phyloP scores from a whole-genome alignment of 2,329 filamentous ascomycete genomes.

The Cercospora canescens region DNA sequence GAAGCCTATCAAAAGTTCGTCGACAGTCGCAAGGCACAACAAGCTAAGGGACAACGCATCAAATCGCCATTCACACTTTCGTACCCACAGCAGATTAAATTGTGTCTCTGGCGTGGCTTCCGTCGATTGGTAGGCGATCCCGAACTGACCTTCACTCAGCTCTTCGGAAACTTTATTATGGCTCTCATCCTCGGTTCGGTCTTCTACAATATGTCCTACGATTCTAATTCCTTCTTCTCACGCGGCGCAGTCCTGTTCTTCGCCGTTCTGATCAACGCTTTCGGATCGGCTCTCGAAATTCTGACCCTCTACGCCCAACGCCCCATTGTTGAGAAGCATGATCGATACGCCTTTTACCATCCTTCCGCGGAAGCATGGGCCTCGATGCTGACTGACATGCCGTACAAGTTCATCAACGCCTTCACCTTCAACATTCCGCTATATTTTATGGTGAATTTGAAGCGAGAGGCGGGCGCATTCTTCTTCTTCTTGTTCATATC shows the following conservation, averaged over 20 bases:
- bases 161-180: conserved; percentile 73
- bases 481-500: conserved; percentile 83
- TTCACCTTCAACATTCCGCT: conserved; percentile 76
- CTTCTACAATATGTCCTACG: conserved; percentile 71
- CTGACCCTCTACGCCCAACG: conserved; percentile 84
- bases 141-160: conserved; percentile 67
- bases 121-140: conserved; percentile 75
- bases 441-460: conserved; percentile 85
- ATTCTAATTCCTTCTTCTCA: conserved; percentile 73
- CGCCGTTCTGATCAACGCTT: conserved; percentile 82
- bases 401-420: conserved; percentile 74
- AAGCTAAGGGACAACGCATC: conserved; percentile 54
- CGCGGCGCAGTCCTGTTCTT: conserved; percentile 84
- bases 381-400: conserved; percentile 83
- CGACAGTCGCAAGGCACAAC: conserved; percentile 47
- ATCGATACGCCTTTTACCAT: conserved; percentile 83
- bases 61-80: conserved; percentile 84
- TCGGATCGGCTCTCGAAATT: conserved; percentile 79
- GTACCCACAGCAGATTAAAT: conserved; percentile 69
- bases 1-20: conserved; percentile 48
- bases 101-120: conserved; percentile 82
- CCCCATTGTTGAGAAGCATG: conserved; percentile 88
- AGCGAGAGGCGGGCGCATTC: conserved; percentile 71
- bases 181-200: conserved; percentile 76
- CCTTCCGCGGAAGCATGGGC: conserved; percentile 85